Conservation (phyloP, 169 alveolate species). For the Plasmodium yoelii region DNA sequence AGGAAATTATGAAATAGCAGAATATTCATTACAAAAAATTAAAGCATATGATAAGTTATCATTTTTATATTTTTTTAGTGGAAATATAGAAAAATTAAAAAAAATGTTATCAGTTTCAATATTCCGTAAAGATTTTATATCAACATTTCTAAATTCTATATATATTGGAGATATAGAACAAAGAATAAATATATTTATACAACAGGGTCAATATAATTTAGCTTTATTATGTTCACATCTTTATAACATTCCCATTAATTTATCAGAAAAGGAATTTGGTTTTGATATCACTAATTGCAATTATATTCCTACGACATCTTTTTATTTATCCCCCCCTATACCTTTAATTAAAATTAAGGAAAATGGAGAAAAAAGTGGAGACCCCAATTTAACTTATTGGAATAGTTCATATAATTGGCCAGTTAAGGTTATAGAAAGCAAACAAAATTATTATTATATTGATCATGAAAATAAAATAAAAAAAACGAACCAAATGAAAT, state of each 20-base stretch:
- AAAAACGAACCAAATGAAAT: background rate
- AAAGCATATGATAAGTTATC: slow-evolving; percentile 90
- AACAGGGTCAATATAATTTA: slow-evolving; percentile 86
- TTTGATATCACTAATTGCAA: slow-evolving; percentile 61
- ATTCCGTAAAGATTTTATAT: slow-evolving; percentile 83
- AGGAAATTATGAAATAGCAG: slow-evolving; percentile 92
- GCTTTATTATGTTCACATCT: slow-evolving; percentile 84
- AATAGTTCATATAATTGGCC: slow-evolving; percentile 73
- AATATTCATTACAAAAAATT: slow-evolving; percentile 89
- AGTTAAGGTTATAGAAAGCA: slow-evolving; percentile 13
- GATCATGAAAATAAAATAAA: background rate
- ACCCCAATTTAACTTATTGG: slow-evolving; percentile 4
- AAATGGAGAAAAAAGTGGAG: background rate
- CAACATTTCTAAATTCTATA: slow-evolving; percentile 85
- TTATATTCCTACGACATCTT: slow-evolving; percentile 37
- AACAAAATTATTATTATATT: background rate
- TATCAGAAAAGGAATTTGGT: slow-evolving; percentile 68
- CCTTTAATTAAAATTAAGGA: slow-evolving; percentile 44
- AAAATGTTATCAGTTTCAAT: slow-evolving; percentile 80
- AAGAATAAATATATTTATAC: slow-evolving; percentile 86
- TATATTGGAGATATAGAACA: slow-evolving; percentile 86
- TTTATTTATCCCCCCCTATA: slow-evolving; percentile 59
- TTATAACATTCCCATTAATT: slow-evolving; percentile 79
- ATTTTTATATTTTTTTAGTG: slow-evolving; percentile 90
- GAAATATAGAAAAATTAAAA: slow-evolving; percentile 84